phyloP scores from a whole-genome alignment of 345 rosid species.

The Arabidopsis suecica region DNA sequence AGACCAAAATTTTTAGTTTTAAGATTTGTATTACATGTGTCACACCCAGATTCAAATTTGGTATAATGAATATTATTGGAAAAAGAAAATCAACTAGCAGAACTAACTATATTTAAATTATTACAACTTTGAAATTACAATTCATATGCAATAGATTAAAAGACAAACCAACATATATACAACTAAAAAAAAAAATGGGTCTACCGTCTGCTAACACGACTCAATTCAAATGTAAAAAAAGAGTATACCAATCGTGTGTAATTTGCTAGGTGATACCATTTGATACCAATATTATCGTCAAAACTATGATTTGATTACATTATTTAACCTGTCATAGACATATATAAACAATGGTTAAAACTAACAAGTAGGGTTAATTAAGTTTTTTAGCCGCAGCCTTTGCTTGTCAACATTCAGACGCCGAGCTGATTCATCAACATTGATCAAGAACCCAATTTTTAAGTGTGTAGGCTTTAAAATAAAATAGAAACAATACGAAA shows the following conservation, averaged over 20 bases:
- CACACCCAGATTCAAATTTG: not conserved
- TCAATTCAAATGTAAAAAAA: not conserved
- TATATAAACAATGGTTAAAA: not conserved
- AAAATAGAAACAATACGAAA: not conserved
- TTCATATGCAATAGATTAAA: no score
- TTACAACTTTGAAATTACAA: no score
- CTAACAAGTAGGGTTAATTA: not conserved
- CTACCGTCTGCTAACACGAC: not conserved
- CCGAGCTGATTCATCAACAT: conserved; percentile 6
- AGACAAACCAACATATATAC: not conserved
- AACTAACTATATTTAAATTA: no score
- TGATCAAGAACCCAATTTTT: conserved; percentile 5
- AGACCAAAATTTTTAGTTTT: not conserved
- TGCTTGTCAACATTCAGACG: not conserved
- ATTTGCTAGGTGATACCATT: not conserved
- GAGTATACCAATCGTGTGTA: not conserved
- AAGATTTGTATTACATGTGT: not conserved
- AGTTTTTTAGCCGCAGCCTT: conserved; percentile 17
- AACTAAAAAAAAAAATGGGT: not conserved
- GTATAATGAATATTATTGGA: not conserved
- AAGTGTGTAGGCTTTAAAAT: not conserved
- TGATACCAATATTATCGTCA: not conserved
- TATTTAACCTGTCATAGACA: not conserved
- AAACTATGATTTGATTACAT: not conserved
- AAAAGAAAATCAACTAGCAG: not conserved